Evolutionary conservation across 805 yeast genomes (phyloP), one percentile per base, ranked within the genome.

Genomic region (Cyberlindnera lachancei): DNA sequence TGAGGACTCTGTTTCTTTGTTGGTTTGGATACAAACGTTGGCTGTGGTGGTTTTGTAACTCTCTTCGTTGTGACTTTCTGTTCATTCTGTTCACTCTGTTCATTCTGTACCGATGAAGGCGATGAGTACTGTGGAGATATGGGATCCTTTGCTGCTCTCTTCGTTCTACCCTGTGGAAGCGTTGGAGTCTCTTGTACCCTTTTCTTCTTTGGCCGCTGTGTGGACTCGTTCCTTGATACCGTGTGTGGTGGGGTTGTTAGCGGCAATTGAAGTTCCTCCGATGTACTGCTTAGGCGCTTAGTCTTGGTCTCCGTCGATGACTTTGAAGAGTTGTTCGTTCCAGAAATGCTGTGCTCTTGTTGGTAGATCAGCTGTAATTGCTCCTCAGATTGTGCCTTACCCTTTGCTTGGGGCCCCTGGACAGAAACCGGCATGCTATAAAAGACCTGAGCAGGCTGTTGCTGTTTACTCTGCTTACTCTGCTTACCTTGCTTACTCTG

Each of bases 241-340:
- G 55, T 42, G 23, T 48, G 55, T 15, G 56, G 56, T 3, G 56
- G 56, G 1, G 56, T 52, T 8, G 41, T 43, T 7, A 51, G 35
- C 3, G 54, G 53, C 7, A 37, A 25, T 2, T 35, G 10, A 18
- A 44, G 21, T 11, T 42, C 46, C 10, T 36, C 44, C 3, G 27
- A 6, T 14, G 41, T 30, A n/a, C 29, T 15, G 29, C 38, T 40
- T 27, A 27, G 36, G 32, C 39, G 35, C 24, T 35, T 39, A 14
- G 29, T 18, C 18, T 23, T 18, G 9, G 18, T 8, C 4, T 16
- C 23, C 1, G 14, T 12, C 12, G 22, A 22, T 9, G 19, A 12
- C 16, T 29, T 22, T 12, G 15, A 12, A 17, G 22, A 11, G 18
- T n/a, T n/a, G n/a, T n/a, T n/a, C n/a, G n/a, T n/a, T n/a, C n/a